Percentiles rank a stretch among this genome's conserved stretches.
Evolutionary conservation across 805 yeast genomes (phyloP).

Genomic region (Candida pseudofarinosa): DNA sequence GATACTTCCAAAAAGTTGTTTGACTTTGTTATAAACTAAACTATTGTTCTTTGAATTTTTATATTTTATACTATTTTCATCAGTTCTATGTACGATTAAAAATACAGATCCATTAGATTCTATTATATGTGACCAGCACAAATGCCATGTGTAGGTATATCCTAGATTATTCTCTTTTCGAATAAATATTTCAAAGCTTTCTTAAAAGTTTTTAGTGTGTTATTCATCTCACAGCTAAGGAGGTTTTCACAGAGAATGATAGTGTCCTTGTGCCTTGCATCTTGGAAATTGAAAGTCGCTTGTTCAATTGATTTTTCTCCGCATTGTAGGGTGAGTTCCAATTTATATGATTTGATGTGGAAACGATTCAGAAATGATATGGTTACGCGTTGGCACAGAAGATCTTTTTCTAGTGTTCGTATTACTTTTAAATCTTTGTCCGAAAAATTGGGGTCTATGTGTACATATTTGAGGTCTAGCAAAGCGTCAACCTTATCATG

Average conservation of each 20-base stretch:
- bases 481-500: conserved; percentile 24
- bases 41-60: neutral
- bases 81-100: neutral
- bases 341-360: neutral
- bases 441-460: conserved; percentile 4
- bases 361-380: conserved; percentile 6
- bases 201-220: conserved; percentile 14
- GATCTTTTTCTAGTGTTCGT: conserved; percentile 18
- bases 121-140: neutral
- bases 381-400: conserved; percentile 20
- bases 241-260: conserved; percentile 11
- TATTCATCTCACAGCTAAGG: conserved; percentile 12
- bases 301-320: conserved; percentile 10
- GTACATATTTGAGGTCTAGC: conserved; percentile 7
- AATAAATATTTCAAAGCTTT: conserved; percentile 7
- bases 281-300: conserved; percentile 5
- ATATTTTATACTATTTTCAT: neutral
- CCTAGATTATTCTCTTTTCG: conserved; percentile 2
- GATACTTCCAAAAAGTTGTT: neutral
- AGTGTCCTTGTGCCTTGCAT: conserved; percentile 1
- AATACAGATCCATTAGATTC: neutral
- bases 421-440: conserved; percentile 7
- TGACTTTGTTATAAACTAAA: neutral
- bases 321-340: neutral
- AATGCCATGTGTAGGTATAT: neutral